Evolutionary conservation across 768 basidiomycete species (phyloP).

Genomic region (Cystofilobasidium bisporidii): DNA sequence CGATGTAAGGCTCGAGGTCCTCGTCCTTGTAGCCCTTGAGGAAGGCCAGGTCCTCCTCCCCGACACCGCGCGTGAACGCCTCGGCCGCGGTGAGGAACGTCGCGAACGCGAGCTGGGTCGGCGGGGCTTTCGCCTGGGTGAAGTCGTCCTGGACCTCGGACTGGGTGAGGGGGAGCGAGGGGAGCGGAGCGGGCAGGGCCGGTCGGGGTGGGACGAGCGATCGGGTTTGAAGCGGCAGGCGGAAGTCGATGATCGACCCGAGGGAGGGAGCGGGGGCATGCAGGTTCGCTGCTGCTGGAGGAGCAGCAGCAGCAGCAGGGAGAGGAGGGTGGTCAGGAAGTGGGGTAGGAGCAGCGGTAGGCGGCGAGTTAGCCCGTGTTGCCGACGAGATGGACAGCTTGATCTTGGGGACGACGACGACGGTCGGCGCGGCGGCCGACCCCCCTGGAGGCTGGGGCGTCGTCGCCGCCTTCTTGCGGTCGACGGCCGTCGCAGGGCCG

Average conservation of each 20-base stretch:
- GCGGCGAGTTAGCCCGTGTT: background rate
- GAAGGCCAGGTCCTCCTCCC: constrained; percentile 92
- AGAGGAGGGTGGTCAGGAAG: background rate
- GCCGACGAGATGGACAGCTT: constrained; percentile 10
- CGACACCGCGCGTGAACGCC: constrained; percentile 75
- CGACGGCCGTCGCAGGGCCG: background rate
- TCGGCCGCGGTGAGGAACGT: constrained; percentile 86
- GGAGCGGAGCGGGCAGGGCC: constrained; percentile 7
- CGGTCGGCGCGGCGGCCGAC: background rate
- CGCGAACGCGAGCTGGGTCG: constrained; percentile 42
- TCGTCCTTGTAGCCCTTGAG: constrained; percentile 69
- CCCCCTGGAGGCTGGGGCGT: background rate
- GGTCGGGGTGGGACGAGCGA: constrained; percentile 24
- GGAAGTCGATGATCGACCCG: constrained; percentile 23
- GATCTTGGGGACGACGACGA: constrained; percentile 27
- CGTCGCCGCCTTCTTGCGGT: constrained; percentile 4
- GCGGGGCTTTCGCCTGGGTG: constrained; percentile 66
- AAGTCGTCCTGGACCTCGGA: constrained; percentile 81
- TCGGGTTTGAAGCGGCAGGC: background rate
- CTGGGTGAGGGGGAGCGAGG: constrained; percentile 44
- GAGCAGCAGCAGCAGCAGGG: background rate
- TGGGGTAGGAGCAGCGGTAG: background rate
- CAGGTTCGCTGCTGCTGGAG: background rate
- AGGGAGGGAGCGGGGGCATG: background rate
- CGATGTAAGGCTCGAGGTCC: constrained; percentile 73